A percentile compares a stretch with the other conserved stretches of the same genome.
phyloP scores from a whole-genome alignment of 164 flowering plant genomes.

The Tetracentron sinense region DNA sequence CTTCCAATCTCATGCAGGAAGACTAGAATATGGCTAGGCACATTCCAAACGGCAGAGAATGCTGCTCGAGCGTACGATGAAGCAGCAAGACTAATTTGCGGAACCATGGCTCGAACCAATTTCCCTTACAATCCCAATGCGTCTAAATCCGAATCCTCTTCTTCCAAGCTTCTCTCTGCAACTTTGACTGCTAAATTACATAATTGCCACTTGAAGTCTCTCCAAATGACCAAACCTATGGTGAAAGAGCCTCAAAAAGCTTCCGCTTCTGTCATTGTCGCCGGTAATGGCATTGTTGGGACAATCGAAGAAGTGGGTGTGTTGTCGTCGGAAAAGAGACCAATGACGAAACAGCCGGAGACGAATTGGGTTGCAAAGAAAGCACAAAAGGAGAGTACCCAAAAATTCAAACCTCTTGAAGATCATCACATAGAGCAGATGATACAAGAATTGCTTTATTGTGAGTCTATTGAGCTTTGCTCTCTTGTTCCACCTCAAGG shows the following conservation, averaged over 20 bases:
- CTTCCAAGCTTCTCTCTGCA: conserved; percentile 72
- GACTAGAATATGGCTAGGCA: conserved; percentile 87
- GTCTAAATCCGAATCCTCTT: conserved; percentile 42
- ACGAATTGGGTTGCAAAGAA: conserved; percentile 36
- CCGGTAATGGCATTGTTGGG: conserved; percentile 14
- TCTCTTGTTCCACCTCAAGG: conserved; percentile 18
- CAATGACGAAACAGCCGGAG: conserved; percentile 20
- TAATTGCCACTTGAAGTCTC: conserved; percentile 73
- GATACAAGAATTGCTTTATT: conserved; percentile 66
- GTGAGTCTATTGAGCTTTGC: conserved; percentile 51
- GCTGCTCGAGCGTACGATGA: conserved; percentile 90
- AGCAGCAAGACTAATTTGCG: conserved; percentile 89
- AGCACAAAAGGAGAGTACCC: conserved; percentile 27
- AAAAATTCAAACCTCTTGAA: conserved; percentile 47
- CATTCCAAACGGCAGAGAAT: conserved; percentile 89
- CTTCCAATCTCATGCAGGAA: too few species aligned
- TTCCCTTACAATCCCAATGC: conserved; percentile 68
- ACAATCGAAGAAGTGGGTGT: conserved; percentile 7
- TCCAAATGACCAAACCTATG: conserved; percentile 46
- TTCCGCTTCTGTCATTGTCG: conserved; percentile 1
- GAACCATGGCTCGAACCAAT: conserved; percentile 73
- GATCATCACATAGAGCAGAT: conserved; percentile 70
- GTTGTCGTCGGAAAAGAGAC: conserved; percentile 18
- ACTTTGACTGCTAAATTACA: conserved; percentile 72
- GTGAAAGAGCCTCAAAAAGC: conserved; percentile 23